phyloP scores from a whole-genome alignment of 495 filamentous ascomycete species.

The Aspergillus indologenus region DNA sequence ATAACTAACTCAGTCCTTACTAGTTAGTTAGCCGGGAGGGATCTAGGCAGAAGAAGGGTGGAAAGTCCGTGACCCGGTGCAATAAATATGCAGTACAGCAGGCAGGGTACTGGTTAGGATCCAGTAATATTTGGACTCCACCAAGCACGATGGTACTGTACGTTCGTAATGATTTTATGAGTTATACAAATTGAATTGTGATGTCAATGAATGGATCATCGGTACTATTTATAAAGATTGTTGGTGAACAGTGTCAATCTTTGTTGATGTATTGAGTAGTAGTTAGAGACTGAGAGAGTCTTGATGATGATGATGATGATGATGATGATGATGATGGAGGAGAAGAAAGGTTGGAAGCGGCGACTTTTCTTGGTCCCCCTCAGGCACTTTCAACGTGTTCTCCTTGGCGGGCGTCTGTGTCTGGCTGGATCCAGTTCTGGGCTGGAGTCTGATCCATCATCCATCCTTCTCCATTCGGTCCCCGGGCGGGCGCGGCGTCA shows the following conservation, averaged over 20 bases:
- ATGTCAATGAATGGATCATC: too few species aligned
- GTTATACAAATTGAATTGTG: too few species aligned
- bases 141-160: background rate
- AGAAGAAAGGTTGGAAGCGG: background rate
- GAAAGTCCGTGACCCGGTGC: slow-evolving; percentile 13
- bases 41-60: slow-evolving; percentile 20
- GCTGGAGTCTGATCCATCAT: too few species aligned
- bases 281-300: too few species aligned
- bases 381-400: slow-evolving; percentile 8
- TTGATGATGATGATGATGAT: too few species aligned
- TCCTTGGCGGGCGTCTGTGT: slow-evolving; percentile 5
- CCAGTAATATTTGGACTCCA: background rate
- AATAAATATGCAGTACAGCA: background rate
- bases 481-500: slow-evolving; percentile 10
- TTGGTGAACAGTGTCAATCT: too few species aligned
- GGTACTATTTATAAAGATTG: too few species aligned
- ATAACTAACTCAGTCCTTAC: background rate
- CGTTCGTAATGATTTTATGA: too few species aligned
- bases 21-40: slow-evolving; percentile 16
- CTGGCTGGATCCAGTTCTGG: slow-evolving; percentile 8
- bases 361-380: background rate
- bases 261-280: too few species aligned
- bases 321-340: too few species aligned
- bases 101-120: background rate
- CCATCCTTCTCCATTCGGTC: slow-evolving; percentile 8